Percentiles rank a stretch among this genome's conserved stretches.
These are phyloP conservation scores for Exophiala dermatitidis DNA, from an alignment of 2,329 filamentous ascomycete genomes.

Conservation along the genomic window DNA sequence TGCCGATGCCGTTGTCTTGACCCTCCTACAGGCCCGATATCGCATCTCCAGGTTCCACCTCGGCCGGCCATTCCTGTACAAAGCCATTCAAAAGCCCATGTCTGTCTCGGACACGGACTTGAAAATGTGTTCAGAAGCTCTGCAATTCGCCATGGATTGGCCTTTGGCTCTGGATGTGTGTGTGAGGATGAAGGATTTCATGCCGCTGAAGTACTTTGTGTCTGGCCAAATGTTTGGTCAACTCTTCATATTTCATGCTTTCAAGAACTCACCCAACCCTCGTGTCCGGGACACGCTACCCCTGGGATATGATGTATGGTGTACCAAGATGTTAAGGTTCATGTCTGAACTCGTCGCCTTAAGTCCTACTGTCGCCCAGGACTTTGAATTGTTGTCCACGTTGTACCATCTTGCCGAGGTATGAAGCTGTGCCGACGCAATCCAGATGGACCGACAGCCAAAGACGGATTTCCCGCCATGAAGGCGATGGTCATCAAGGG, in stretches of 20 bases:
- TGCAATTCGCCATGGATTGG: constrained; percentile 39
- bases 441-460: background rate
- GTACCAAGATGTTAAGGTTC: constrained; percentile 37
- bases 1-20: constrained; percentile 18
- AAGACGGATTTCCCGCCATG: no score
- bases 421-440: background rate
- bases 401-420: constrained; percentile 13
- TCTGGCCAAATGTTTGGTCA: constrained; percentile 39
- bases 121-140: constrained; percentile 35
- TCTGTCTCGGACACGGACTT: constrained; percentile 36
- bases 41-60: constrained; percentile 20
- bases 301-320: constrained; percentile 37
- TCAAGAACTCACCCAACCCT: constrained; percentile 34
- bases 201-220: constrained; percentile 38
- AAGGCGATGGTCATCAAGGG: no score
- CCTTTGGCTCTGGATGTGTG: constrained; percentile 36
- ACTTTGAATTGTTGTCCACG: constrained; percentile 33
- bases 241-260: constrained; percentile 38
- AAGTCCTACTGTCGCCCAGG: constrained; percentile 37
- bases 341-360: constrained; percentile 34
- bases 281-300: constrained; percentile 34
- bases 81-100: constrained; percentile 36
- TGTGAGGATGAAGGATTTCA: constrained; percentile 37
- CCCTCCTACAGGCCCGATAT: constrained; percentile 19
- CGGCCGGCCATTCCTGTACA: constrained; percentile 26